Conservation (phyloP, 2,329 filamentous ascomycete genomes). For the Diaporthe humulicola region DNA sequence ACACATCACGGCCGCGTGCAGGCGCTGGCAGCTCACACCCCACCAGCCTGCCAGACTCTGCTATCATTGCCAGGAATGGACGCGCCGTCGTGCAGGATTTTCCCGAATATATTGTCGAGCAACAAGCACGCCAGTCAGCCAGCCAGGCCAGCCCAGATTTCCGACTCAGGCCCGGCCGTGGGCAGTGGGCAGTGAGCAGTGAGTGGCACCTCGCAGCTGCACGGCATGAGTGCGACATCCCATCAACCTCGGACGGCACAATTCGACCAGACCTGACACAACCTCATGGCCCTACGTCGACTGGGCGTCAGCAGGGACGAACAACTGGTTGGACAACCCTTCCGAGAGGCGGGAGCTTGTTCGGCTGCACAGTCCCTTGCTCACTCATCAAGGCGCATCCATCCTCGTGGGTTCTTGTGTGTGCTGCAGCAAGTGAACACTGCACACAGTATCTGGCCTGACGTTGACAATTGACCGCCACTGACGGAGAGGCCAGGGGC, state of each 20-base stretch:
- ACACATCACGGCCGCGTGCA: neutral
- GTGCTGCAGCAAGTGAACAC: too few relatives aligned
- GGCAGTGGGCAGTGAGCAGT: neutral
- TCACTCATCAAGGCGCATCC: neutral
- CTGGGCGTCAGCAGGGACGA: neutral
- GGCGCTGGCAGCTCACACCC: neutral
- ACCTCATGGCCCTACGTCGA: constrained; percentile 7
- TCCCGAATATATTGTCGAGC: constrained; percentile 9
- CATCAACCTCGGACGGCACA: neutral
- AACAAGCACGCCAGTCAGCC: neutral
- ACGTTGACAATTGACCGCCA: constrained; percentile 25
- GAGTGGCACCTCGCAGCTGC: neutral
- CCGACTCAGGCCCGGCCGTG: neutral
- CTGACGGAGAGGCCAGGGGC: neutral
- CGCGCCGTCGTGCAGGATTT: neutral
- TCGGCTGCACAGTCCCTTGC: constrained; percentile 15
- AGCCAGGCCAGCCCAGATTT: neutral
- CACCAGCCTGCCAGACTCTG: constrained; percentile 15
- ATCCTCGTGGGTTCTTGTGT: neutral
- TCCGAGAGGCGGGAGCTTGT: constrained; percentile 27
- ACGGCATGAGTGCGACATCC: neutral
- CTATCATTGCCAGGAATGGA: constrained; percentile 16
- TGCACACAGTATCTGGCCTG: neutral
- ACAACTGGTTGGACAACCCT: constrained; percentile 12
- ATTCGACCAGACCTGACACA: neutral